A percentile compares a stretch with the other conserved stretches of the same genome.
These are phyloP conservation scores for Ligustrum vulgare DNA, from an alignment of 257 asterid genomes.

Conservation along the genomic window DNA sequence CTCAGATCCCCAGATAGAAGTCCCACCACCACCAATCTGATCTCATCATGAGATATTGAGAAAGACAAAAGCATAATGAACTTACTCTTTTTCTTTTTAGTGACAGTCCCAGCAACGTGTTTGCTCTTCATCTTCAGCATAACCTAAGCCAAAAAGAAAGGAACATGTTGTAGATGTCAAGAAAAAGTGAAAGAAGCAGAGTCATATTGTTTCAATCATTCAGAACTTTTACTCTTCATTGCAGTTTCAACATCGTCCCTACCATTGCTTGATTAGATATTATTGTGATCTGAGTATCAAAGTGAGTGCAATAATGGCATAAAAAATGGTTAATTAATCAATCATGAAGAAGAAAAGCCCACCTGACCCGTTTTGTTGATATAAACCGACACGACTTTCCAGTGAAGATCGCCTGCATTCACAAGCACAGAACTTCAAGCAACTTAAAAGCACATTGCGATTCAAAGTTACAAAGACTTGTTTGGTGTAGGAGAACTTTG, in stretches of 20 bases:
- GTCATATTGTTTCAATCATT: conserved; percentile 21
- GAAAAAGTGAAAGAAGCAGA: conserved; percentile 30
- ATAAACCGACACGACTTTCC: conserved; percentile 95
- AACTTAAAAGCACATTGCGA: background rate
- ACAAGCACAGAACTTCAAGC: conserved; percentile 5
- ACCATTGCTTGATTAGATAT: background rate
- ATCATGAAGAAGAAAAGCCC: conserved; percentile 25
- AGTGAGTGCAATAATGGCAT: background rate
- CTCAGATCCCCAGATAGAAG: conserved; percentile 81
- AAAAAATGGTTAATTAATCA: conserved; percentile 26
- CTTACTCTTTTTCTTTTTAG: conserved; percentile 99
- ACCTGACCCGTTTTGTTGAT: conserved; percentile 86
- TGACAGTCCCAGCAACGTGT: conserved; percentile 94
- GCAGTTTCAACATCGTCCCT: background rate
- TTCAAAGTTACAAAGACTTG: background rate
- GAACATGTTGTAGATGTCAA: conserved; percentile 27
- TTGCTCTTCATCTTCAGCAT: conserved; percentile 91
- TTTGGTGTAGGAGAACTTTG: no score
- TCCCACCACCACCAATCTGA: conserved; percentile 57
- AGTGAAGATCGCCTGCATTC: conserved; percentile 90
- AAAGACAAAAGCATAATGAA: conserved; percentile 38
- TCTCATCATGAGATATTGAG: conserved; percentile 43
- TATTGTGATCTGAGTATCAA: background rate
- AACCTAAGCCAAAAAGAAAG: conserved; percentile 48
- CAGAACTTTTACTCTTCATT: conserved; percentile 25